phyloP scores from a whole-genome alignment of 192 early-diverging fungal genomes.

The Podila clonocystis region DNA sequence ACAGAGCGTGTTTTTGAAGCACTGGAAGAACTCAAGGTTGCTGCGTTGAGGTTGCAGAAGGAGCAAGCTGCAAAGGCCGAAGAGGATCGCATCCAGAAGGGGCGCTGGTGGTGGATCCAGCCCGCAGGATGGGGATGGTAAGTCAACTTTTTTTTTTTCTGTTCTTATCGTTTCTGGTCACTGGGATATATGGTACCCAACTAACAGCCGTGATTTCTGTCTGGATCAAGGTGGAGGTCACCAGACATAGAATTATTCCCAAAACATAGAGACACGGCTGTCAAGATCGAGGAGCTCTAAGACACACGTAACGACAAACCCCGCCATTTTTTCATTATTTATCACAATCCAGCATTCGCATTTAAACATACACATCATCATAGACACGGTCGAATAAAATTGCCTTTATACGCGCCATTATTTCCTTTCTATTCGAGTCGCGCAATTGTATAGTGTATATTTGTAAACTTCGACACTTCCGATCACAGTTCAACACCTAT shows the following conservation, averaged over 20 bases:
- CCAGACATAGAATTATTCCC: conserved; percentile 20
- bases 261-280: conserved; percentile 28
- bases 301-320: neutral
- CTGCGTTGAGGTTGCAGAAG: conserved; percentile 29
- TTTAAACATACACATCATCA: no score
- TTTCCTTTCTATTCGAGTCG: neutral
- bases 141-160: neutral
- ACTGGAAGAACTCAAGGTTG: conserved; percentile 52
- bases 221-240: conserved; percentile 32
- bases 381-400: no score
- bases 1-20: conserved; percentile 62
- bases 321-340: neutral
- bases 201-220: no score
- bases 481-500: neutral
- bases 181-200: no score
- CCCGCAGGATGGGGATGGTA: conserved; percentile 52
- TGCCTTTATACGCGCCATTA: no score
- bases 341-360: conserved; percentile 1
- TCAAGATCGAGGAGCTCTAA: conserved; percentile 40
- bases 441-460: no score
- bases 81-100: conserved; percentile 25
- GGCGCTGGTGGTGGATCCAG: conserved; percentile 43
- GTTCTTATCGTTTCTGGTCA: neutral
- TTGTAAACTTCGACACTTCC: neutral
- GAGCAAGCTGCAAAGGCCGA: conserved; percentile 17